phyloP scores from a whole-genome alignment of 129 eudicot genomes.

The Glebionis coronaria region DNA sequence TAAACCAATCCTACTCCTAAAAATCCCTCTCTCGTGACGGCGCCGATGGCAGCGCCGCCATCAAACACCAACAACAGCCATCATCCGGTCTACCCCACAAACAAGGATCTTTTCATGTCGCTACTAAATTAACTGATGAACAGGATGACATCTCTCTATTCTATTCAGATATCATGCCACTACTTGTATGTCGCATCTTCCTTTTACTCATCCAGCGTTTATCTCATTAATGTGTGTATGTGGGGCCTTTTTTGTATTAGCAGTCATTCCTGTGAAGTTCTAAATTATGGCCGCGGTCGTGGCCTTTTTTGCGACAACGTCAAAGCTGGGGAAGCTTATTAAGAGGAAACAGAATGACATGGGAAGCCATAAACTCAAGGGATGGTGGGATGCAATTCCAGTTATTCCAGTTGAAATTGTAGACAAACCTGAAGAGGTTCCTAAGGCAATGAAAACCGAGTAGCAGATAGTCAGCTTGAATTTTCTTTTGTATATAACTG shows the following conservation, averaged over 20 bases:
- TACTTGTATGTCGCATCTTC: constrained; percentile 55
- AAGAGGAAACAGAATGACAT: constrained; percentile 39
- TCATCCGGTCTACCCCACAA: too few species aligned
- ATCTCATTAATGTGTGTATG: not conserved
- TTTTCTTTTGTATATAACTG: too few species aligned
- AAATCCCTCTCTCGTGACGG: too few species aligned
- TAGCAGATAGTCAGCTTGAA: not conserved
- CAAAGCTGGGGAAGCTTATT: constrained; percentile 39
- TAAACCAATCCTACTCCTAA: too few species aligned
- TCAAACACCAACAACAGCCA: too few species aligned
- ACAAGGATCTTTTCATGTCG: too few species aligned
- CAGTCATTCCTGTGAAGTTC: constrained; percentile 61
- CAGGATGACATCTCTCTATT: constrained; percentile 74
- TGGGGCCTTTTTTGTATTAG: constrained; percentile 28
- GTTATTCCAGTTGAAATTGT: constrained; percentile 62
- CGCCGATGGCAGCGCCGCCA: too few species aligned
- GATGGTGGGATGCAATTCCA: constrained; percentile 98
- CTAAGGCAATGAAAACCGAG: constrained; percentile 22
- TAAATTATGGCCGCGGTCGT: constrained; percentile 46
- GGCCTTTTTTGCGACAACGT: constrained; percentile 38
- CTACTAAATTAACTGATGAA: constrained; percentile 31
- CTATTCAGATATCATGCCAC: constrained; percentile 91
- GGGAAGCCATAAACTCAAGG: constrained; percentile 62
- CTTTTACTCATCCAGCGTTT: not conserved
- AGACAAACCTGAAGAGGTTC: constrained; percentile 38